Base-by-base conservation (phyloP, 306 rosid species). In the Casuarina cunninghamiana region DNA sequence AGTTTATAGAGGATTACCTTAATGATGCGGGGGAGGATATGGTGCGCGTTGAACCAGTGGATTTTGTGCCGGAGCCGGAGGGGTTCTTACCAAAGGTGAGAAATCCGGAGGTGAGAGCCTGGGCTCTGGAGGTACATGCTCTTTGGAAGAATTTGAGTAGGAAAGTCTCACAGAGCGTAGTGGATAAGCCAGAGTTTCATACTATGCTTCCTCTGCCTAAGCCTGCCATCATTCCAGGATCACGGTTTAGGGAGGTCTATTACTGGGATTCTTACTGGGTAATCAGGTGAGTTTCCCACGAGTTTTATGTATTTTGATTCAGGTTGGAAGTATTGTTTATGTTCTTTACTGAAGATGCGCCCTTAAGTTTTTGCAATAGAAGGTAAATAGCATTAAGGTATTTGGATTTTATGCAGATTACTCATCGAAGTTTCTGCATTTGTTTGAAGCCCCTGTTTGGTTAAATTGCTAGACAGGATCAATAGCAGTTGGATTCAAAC, bases 221-320 rank as follows among this genome's bases (percentile, higher is more conserved):
- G 73, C 76, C 82, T 5, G 50, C 69, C 38, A 69, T 93, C 2
- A 78, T 95, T 88, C 97, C 97, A 0, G 99, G 99, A 4, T 91
- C 97, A 0, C 79, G 97, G 32, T 95, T 95, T 72, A 87, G 88
- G 16, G 99, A 95, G 87, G 86, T 90, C 67, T 95, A 95, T 78
- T 95, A 95, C 44, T 95, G 99, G 99, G 97, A 95, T 85, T 91
- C 99, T 13, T 95, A 93, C 70, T 95, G 99, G 99, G 88, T 89
- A 0, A 91, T 93, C 49, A 88, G 97, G 99, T 90, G 69, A 50
- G 66, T 76, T 79, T 38, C 43, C 15, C 48, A 9, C 13, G 49
- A 21, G 12, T 17, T 41, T 15, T 76, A 3, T 45, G 10, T 1
- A 3, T 10, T 57, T 26, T 45, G 8, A 42, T 78, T 46, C 46